phyloP scores from a whole-genome alignment of 148 eudicot species.

The Nepenthes gracilis region DNA sequence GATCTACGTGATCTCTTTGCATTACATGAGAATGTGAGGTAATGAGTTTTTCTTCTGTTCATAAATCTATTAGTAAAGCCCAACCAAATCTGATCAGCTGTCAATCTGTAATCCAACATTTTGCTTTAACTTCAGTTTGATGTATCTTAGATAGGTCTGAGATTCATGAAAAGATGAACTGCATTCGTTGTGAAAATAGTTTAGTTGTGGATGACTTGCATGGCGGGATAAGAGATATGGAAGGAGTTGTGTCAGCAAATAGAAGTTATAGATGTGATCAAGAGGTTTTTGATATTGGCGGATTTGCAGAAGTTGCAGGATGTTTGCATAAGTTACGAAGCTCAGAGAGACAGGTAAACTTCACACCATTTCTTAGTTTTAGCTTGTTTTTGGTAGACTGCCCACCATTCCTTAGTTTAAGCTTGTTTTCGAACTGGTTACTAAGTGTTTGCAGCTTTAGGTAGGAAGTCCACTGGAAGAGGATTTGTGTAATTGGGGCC shows the following conservation, averaged over 20 bases:
- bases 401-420: neutral
- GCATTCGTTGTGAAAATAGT: conserved; percentile 50
- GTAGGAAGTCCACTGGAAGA: conserved; percentile 90
- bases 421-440: neutral
- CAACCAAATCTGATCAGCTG: neutral
- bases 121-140: neutral
- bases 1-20: conserved; percentile 90
- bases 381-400: conserved; percentile 21
- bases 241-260: conserved; percentile 16
- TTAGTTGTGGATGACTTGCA: conserved; percentile 11
- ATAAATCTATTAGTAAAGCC: neutral
- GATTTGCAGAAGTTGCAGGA: conserved; percentile 84
- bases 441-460: conserved; percentile 19
- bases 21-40: conserved; percentile 61
- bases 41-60: conserved; percentile 8
- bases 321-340: conserved; percentile 52
- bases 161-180: conserved; percentile 91
- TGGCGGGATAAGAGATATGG: conserved; percentile 10
- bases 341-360: conserved; percentile 79
- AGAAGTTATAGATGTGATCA: conserved; percentile 24
- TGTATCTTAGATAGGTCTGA: conserved; percentile 50
- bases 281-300: conserved; percentile 65
- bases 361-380: neutral
- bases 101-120: neutral
- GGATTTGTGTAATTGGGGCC: conserved; percentile 96